Percentiles rank a stretch among this genome's conserved stretches.
phyloP scores from a whole-genome alignment of 2,329 filamentous ascomycete species.

The Verticillium albo-atrum region DNA sequence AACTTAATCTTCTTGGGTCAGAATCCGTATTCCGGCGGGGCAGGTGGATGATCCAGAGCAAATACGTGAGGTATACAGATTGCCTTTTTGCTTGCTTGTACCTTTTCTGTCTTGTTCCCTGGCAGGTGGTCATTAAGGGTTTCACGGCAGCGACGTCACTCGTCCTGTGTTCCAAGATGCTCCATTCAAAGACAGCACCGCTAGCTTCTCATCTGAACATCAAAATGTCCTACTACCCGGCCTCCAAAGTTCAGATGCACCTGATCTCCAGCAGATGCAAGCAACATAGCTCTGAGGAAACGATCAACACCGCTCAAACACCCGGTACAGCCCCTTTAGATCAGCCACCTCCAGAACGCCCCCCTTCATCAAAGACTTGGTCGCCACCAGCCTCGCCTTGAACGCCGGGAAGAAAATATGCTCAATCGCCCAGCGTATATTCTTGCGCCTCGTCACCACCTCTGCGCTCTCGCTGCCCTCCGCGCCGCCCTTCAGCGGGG shows the following conservation, averaged over 20 bases:
- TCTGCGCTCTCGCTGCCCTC: conserved; percentile 32
- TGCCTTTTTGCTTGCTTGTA: no score
- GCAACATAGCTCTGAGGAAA: neutral
- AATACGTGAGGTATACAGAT: no score
- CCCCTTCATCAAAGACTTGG: conserved; percentile 68
- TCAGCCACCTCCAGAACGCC: conserved; percentile 82
- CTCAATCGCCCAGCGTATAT: conserved; percentile 75
- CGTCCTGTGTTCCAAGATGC: no score
- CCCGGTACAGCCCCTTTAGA: conserved; percentile 85
- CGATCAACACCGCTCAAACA: conserved; percentile 85
- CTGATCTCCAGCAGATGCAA: neutral
- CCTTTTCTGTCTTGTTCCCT: no score
- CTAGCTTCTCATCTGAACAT: no score
- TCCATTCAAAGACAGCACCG: no score
- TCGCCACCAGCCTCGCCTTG: conserved; percentile 76
- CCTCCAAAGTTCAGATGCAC: neutral
- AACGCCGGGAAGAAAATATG: conserved; percentile 88
- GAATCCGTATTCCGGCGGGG: no score
- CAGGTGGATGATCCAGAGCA: no score
- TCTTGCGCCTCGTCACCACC: conserved; percentile 55
- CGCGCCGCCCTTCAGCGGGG: conserved; percentile 35
- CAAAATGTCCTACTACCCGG: no score
- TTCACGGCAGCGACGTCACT: no score
- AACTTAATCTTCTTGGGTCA: no score
- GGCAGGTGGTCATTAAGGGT: no score